A percentile compares a stretch with the other conserved stretches of the same genome.
Evolutionary conservation across 306 rosid species (phyloP).

Genomic region (Pyrus betulifolia): DNA sequence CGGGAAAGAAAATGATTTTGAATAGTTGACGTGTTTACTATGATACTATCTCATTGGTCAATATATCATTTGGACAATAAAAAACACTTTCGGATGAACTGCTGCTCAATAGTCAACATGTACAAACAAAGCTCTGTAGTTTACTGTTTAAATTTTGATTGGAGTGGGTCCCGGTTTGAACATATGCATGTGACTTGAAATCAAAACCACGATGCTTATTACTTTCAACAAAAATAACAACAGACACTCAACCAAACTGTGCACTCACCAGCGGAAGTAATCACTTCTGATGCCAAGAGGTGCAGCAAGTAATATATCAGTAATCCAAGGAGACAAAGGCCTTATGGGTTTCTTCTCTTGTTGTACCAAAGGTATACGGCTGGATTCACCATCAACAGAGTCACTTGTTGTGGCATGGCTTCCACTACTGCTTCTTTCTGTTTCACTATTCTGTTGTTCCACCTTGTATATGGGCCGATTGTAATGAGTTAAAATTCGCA

Average conservation of each 20-base stretch:
- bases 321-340: slow-evolving; percentile 95
- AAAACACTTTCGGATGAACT: not conserved
- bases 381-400: slow-evolving; percentile 43
- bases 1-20: not conserved
- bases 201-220: not conserved
- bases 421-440: slow-evolving; percentile 83
- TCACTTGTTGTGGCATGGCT: slow-evolving; percentile 75
- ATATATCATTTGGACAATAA: not conserved
- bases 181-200: not conserved
- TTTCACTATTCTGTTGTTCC: slow-evolving; percentile 50
- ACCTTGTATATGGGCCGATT: slow-evolving; percentile 86
- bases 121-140: not conserved
- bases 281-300: slow-evolving; percentile 92
- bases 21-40: not conserved
- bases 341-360: slow-evolving; percentile 84
- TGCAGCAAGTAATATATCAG: slow-evolving; percentile 84
- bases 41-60: not conserved
- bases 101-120: not conserved
- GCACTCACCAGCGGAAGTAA: slow-evolving; percentile 90
- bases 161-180: not conserved
- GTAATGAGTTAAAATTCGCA: slow-evolving; percentile 91
- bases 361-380: slow-evolving; percentile 34
- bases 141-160: not conserved
- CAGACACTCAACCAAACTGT: not conserved
- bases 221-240: not conserved